Percentiles rank a stretch among this genome's conserved stretches.
These are phyloP conservation scores for Coemansia sp. DNA, from an alignment of 192 early-diverging fungal genomes.

Conservation along the genomic window DNA sequence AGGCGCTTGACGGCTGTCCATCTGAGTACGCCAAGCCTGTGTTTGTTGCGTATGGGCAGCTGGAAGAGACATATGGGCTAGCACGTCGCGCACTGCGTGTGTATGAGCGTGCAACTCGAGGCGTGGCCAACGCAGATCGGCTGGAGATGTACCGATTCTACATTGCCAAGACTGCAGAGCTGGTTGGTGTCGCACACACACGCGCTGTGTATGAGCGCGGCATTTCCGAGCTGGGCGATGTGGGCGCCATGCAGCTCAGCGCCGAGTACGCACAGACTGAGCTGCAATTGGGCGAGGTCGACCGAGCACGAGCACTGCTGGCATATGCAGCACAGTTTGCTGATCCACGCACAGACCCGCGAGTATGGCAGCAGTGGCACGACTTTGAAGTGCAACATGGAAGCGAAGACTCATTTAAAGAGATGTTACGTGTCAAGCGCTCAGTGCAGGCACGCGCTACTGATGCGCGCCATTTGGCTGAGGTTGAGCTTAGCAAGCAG, in stretches of 20 bases:
- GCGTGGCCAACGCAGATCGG: conserved; percentile 68
- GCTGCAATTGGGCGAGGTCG: conserved; percentile 88
- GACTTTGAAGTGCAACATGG: conserved; percentile 97
- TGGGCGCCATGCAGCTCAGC: conserved; percentile 72
- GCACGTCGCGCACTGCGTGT: conserved; percentile 90
- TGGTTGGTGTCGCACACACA: conserved; percentile 82
- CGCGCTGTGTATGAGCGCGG: conserved; percentile 94
- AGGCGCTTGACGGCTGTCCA: conserved; percentile 84
- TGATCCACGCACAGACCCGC: conserved; percentile 74
- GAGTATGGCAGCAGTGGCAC: conserved; percentile 90
- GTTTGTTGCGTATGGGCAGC: conserved; percentile 84
- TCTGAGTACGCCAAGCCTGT: conserved; percentile 81
- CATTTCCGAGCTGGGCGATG: conserved; percentile 81
- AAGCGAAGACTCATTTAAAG: conserved; percentile 97
- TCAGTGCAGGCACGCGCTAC: conserved; percentile 82
- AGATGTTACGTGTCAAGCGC: conserved; percentile 94
- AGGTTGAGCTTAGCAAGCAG: conserved; percentile 7
- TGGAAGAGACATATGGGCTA: conserved; percentile 91
- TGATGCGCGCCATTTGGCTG: conserved; percentile 66
- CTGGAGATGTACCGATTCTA: conserved; percentile 86
- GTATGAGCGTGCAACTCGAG: conserved; percentile 87
- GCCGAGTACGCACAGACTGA: conserved; percentile 85
- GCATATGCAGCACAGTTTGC: conserved; percentile 84
- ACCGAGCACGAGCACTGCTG: conserved; percentile 87
- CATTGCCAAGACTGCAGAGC: conserved; percentile 81